Base-by-base conservation (phyloP, 257 asterid species). In the Catharanthus roseus region DNA sequence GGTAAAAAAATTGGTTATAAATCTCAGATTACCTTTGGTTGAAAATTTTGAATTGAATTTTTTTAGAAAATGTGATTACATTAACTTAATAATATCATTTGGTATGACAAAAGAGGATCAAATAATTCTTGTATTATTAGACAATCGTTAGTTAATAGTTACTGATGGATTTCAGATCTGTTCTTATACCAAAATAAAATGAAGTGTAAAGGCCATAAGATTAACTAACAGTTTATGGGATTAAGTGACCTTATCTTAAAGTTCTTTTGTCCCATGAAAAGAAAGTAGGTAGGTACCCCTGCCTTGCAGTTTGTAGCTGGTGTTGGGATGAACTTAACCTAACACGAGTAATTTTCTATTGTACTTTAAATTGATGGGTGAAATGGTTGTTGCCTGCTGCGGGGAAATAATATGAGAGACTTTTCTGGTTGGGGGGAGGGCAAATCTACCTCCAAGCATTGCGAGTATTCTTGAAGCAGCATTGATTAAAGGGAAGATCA, bases 301-400 rank as follows among this genome's bases (percentile, higher is more conserved):
- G 15, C 47, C 53, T 33, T 24, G 15, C 9, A 55, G 15, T 55
- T 24, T 10, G 42, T 21, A 13, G 28, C 45, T 34, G 28, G 45
- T 6, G 5, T 61, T 1, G 41, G 24, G n/a, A 8, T 26, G 54
- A 42, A 5, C 26, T 38, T 65, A 65, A 41, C 55, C 54, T 39
- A 24, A 38, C 38, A 5, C 42, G 23, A 3, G n/a, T n/a, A n/a
- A 10, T 38, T 65, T 42, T 42, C 21, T 65, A 65, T n/a, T 36
- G 29, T 65, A 23, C n/a, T 23, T 44, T 65, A 65, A 65, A 41
- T 65, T n/a, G 51, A 45, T 65, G 67, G 67, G 67, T 61, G 45
- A 23, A 65, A 41, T 41, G 51, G 54, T 45, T 42, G 51, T 23
- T 65, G 54, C 4, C 21, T 65, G 55, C 34, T 13, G 38, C 24